Base-by-base conservation (phyloP, 176 grass and related monocot species). In the Carex parvula region DNA sequence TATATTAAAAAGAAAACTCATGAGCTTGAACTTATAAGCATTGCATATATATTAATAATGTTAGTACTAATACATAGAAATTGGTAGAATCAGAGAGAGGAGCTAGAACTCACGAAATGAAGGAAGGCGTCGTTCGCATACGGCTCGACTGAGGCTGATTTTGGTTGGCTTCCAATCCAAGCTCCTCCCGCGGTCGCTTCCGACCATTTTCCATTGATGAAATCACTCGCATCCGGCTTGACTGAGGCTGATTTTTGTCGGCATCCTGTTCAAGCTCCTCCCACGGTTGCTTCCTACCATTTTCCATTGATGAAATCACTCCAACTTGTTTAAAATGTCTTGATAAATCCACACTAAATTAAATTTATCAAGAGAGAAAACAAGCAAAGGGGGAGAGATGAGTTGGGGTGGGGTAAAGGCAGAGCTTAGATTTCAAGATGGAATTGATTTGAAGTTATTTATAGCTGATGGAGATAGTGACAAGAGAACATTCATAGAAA, bases 401-500 rank as follows among this genome's bases (percentile, higher is more conserved):
- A 39, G 37, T 39, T 39, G 37, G 37, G 37, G 37, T 39, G 37
- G 37, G 0, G 17, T 48, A 12, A 48, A 12, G 37, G 1, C 24
- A 39, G 42, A 81, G 17, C 22, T 64, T 64, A 16, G 5, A 42
- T 56, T 26, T 20, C 33, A 35, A 35, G 3, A 4, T 39, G 37
- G 37, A 39, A 6, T 6, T 39, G 37, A 39, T 39, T 39, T 1
- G 37, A 39, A 39, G n/a, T n/a, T n/a, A n/a, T 39, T 39, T 39
- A 39, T 39, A 39, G 37, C 37, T 39, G 37, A 6, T 39, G 37
- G 37, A 39, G 37, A 82, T 50, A 5, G 30, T 54, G 20, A 63
- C 80, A 67, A 29, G 22, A 48, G 79, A 35, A 68, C 53, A 13
- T 65, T 67, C 80, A 54, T 54, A 9, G 80, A 66, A 83, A 67